Percentiles rank a stretch among this genome's conserved stretches.
phyloP scores from a whole-genome alignment of 768 basidiomycete species.

The Psilocybe subaeruginosa region DNA sequence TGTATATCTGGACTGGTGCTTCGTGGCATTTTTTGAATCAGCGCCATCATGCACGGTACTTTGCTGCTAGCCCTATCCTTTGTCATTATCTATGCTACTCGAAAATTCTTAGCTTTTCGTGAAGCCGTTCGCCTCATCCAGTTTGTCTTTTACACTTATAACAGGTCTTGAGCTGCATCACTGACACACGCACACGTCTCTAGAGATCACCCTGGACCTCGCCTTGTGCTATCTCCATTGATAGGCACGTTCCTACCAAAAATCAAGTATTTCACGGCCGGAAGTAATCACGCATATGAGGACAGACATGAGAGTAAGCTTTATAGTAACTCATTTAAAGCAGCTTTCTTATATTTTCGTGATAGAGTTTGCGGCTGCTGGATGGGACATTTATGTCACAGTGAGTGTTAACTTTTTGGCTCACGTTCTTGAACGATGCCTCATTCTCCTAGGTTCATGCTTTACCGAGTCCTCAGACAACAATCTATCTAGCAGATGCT shows the following conservation, averaged over 20 bases:
- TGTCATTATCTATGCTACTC: neutral
- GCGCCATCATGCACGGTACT: too few species aligned
- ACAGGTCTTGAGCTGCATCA: neutral
- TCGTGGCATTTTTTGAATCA: too few species aligned
- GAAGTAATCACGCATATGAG: conserved; percentile 29
- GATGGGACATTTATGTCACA: conserved; percentile 36
- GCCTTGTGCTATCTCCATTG: conserved; percentile 28
- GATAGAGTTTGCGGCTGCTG: conserved; percentile 31
- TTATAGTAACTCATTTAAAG: neutral
- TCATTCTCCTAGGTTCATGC: conserved; percentile 23
- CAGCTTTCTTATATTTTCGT: neutral
- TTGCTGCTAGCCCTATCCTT: neutral
- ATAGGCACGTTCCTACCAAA: conserved; percentile 28
- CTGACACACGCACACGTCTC: neutral
- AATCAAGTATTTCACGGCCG: conserved; percentile 30
- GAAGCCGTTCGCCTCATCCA: conserved; percentile 26
- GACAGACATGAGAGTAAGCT: conserved; percentile 32
- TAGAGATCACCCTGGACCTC: conserved; percentile 35
- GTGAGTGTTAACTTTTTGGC: conserved; percentile 20
- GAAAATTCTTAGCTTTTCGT: conserved; percentile 17
- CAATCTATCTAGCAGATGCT: conserved; percentile 38
- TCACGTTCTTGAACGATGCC: too few species aligned
- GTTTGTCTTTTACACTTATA: conserved; percentile 19
- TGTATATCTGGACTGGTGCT: too few species aligned
- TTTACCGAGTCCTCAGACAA: conserved; percentile 23